These are phyloP conservation scores for Pseudopyrenochaeta lycopersici DNA, from an alignment of 2,329 filamentous ascomycete genomes.

Conservation along the genomic window DNA sequence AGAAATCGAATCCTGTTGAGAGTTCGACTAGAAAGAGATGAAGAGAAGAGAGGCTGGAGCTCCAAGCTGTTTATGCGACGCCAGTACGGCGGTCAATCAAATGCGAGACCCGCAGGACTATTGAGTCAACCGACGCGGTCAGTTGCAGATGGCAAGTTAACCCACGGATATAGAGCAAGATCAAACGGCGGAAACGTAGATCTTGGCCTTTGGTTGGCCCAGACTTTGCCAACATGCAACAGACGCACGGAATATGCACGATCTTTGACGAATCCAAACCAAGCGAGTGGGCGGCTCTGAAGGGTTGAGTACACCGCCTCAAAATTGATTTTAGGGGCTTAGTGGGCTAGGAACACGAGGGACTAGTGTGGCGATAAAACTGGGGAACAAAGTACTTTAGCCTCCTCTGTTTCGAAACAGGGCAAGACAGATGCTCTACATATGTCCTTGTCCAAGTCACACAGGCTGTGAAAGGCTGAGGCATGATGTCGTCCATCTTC, in stretches of 20 bases:
- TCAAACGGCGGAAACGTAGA: constrained; percentile 28
- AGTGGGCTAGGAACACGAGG: constrained; percentile 19
- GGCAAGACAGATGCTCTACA: constrained; percentile 31
- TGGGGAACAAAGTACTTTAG: constrained; percentile 24
- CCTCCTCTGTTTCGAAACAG: constrained; percentile 16
- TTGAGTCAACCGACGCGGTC: constrained; percentile 28
- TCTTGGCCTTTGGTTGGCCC: constrained; percentile 33
- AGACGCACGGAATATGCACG: constrained; percentile 27
- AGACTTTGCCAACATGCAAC: constrained; percentile 25
- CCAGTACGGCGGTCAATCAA: constrained; percentile 23
- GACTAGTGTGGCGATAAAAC: constrained; percentile 35
- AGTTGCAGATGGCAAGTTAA: constrained; percentile 26
- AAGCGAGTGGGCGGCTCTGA: constrained; percentile 29
- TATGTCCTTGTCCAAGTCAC: constrained; percentile 23
- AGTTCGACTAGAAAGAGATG: constrained; percentile 2
- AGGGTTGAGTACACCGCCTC: constrained; percentile 40
- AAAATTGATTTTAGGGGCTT: constrained; percentile 26
- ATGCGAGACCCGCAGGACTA: constrained; percentile 32
- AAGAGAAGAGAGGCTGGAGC: constrained; percentile 8
- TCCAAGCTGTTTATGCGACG: constrained; percentile 23
- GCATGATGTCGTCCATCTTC: constrained; percentile 34
- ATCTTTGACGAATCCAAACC: constrained; percentile 24
- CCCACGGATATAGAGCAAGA: constrained; percentile 18
- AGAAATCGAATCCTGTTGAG: constrained; percentile 13
- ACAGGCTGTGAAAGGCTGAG: constrained; percentile 20